These are phyloP conservation scores for Lepidium aucheri DNA, from an alignment of 345 rosid species.

Conservation along the genomic window DNA sequence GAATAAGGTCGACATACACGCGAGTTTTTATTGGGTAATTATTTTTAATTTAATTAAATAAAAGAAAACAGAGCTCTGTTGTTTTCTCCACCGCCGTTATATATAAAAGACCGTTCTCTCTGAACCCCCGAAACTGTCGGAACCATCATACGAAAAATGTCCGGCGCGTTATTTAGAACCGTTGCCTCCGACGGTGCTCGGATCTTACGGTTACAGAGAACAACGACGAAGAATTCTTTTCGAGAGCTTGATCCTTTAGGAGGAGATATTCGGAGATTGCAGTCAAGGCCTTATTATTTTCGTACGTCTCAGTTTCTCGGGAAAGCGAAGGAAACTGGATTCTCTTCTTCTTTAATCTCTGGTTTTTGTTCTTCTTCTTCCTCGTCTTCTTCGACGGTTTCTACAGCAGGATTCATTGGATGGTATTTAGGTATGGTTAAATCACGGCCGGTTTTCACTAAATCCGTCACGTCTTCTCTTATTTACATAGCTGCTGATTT, in stretches of 20 bases:
- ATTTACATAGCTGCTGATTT: conserved; percentile 83
- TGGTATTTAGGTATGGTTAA: conserved; percentile 89
- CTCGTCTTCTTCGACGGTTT: conserved; percentile 21
- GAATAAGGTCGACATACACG: not conserved
- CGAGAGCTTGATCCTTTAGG: conserved; percentile 1
- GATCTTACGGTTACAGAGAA: conserved; percentile 5
- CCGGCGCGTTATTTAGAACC: conserved; percentile 32
- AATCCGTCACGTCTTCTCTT: conserved; percentile 57
- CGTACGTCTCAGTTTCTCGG: conserved; percentile 31
- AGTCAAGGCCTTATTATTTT: conserved; percentile 39
- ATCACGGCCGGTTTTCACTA: conserved; percentile 71
- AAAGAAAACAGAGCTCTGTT: not conserved
- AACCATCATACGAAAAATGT: conserved; percentile 22
- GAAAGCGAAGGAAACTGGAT: conserved; percentile 29
- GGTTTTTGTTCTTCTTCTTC: conserved; percentile 26
- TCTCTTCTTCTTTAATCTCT: conserved; percentile 17
- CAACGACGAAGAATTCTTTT: not conserved
- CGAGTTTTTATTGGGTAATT: not conserved
- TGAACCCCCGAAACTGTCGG: conserved; percentile 22
- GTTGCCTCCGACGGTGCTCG: conserved; percentile 21
- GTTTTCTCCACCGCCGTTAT: conserved; percentile 9
- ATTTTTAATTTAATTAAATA: not conserved
- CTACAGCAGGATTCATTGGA: conserved; percentile 44
- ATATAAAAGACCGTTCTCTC: not conserved
- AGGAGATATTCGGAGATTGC: conserved; percentile 13